Conservation (phyloP, 2,329 filamentous ascomycete genomes). For the Sclerotinia subarctica region DNA sequence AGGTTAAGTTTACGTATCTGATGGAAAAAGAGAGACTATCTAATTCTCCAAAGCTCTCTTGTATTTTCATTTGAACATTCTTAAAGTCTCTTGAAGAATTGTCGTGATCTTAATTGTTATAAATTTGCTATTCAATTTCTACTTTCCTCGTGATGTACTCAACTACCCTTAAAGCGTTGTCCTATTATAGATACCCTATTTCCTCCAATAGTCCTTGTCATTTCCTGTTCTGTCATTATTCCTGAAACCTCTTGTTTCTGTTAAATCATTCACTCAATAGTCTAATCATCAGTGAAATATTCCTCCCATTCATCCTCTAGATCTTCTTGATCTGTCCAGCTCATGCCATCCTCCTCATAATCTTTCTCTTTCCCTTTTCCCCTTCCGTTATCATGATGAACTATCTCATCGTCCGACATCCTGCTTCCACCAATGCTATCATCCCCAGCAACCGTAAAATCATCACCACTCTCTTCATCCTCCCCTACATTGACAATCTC, state of each 20-base stretch:
- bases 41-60: no score
- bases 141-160: neutral
- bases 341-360: neutral
- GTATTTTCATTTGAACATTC: neutral
- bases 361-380: neutral
- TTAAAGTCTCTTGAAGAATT: neutral
- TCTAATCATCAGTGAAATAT: neutral
- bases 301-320: neutral
- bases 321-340: neutral
- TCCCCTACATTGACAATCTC: neutral
- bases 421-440: neutral
- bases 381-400: neutral
- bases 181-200: neutral
- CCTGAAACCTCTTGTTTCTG: neutral
- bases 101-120: neutral
- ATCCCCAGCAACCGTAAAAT: neutral
- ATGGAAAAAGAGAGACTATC: no score
- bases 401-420: neutral
- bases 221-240: no score
- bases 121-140: neutral
- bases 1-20: no score
- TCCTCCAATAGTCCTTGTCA: neutral
- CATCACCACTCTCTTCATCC: constrained; percentile 4
- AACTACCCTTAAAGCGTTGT: neutral
- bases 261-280: neutral